Conservation (phyloP, 2,329 filamentous ascomycete genomes). For the Stagonosporopsis vannaccii region DNA sequence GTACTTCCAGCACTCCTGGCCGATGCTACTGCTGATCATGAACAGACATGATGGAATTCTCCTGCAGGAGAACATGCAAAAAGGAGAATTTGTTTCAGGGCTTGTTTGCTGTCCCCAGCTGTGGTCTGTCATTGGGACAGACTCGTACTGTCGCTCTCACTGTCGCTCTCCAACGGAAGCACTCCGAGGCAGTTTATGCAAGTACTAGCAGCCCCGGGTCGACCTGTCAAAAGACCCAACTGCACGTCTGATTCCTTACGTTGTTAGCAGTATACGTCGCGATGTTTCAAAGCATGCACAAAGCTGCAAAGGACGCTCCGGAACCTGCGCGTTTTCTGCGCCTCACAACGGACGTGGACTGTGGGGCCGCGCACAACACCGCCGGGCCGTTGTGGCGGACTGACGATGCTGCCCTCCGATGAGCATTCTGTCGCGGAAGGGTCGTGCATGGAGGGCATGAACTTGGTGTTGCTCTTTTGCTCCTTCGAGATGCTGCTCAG, state of each 20-base stretch:
- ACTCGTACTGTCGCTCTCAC: constrained; percentile 2
- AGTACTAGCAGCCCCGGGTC: constrained; percentile 11
- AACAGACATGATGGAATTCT: constrained; percentile 20
- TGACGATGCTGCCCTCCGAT: constrained; percentile 20
- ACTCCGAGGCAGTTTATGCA: constrained; percentile 14
- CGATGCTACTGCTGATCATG: constrained; percentile 30
- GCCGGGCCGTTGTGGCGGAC: constrained; percentile 37
- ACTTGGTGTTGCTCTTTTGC: constrained; percentile 25
- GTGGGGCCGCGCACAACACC: constrained; percentile 29
- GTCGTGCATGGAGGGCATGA: constrained; percentile 37
- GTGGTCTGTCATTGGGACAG: constrained; percentile 35
- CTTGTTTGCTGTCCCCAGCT: constrained; percentile 24
- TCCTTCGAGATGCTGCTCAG: constrained; percentile 33
- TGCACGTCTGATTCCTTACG: constrained; percentile 19
- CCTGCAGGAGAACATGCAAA: constrained; percentile 21
- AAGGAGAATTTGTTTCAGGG: constrained; percentile 38
- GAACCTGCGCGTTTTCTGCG: constrained; percentile 30
- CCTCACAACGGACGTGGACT: constrained; percentile 35
- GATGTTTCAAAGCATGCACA: constrained; percentile 45
- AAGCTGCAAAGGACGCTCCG: constrained; percentile 23
- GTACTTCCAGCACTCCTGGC: constrained; percentile 16
- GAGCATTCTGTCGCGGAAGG: constrained; percentile 10
- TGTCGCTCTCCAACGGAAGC: background rate
- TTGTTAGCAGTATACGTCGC: constrained; percentile 40
- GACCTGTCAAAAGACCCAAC: constrained; percentile 8